Evolutionary conservation across 2,329 filamentous ascomycete genomes (phyloP).

Genomic region (Fusarium hostae): DNA sequence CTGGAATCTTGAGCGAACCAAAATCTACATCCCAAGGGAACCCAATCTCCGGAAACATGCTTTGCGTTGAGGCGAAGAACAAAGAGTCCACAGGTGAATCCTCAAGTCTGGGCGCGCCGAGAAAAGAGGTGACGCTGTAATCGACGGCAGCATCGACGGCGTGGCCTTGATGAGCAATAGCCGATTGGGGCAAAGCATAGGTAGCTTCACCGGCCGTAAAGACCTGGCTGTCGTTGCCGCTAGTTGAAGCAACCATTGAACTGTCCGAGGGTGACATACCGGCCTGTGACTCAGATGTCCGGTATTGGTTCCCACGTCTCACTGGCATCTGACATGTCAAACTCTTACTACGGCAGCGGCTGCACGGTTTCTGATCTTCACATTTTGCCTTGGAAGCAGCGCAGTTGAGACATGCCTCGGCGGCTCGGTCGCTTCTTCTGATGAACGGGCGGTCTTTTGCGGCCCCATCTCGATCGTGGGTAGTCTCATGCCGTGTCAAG

Average conservation of each 20-base stretch:
- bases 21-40: slow-evolving; percentile 40
- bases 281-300: slow-evolving; percentile 41
- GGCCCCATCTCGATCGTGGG: slow-evolving; percentile 43
- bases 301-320: slow-evolving; percentile 41
- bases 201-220: slow-evolving; percentile 33
- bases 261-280: slow-evolving; percentile 41
- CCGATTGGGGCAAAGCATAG: slow-evolving; percentile 25
- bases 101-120: slow-evolving; percentile 26
- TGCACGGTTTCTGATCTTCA: slow-evolving; percentile 44
- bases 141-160: slow-evolving; percentile 23
- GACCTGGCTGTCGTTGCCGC: slow-evolving; percentile 30
- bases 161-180: slow-evolving; percentile 24
- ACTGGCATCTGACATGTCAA: slow-evolving; percentile 42
- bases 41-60: slow-evolving; percentile 33
- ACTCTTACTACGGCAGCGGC: slow-evolving; percentile 43
- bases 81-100: slow-evolving; percentile 24
- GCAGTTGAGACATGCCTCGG: slow-evolving; percentile 44
- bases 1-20: slow-evolving; percentile 25
- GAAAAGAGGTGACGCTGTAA: slow-evolving; percentile 32
- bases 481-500: slow-evolving; percentile 43
- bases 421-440: slow-evolving; percentile 40
- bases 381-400: slow-evolving; percentile 45
- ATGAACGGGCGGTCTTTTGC: slow-evolving; percentile 44
- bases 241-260: slow-evolving; percentile 35
- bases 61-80: slow-evolving; percentile 26